Evolutionary conservation across 2,329 filamentous ascomycete genomes (phyloP), one percentile per base, ranked within the genome.

Genomic region (Alternaria sp.): DNA sequence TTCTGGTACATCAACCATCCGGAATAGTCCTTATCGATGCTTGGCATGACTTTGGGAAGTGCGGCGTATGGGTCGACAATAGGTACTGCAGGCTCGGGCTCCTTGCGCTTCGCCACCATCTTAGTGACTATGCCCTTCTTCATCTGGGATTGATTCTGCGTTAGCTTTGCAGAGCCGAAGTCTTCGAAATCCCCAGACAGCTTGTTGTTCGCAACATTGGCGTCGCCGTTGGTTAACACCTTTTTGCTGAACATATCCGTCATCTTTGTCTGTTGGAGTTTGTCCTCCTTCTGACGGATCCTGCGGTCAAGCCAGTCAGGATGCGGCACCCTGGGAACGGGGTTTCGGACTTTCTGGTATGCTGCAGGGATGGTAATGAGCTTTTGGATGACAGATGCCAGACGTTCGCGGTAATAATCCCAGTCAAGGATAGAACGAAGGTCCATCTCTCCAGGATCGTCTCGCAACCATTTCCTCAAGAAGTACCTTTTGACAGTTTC

Each of bases 351-450:
- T 81, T 97, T 98, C 78, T 99, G 96, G 54, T 99, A 85, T 4
- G 96, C 96, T 15, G 96, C 96, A 3, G 96, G 96, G 69, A 99
- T 99, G 1, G 96, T 99, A 77, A 99, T 97, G 59, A 99, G 88
- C 80, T 99, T 99, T 81, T 99, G 96, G 55, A 99, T 96, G 59
- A 99, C 96, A 0, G 95, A 98, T 1, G 94, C 95, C 19, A 99
- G 85, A 82, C 96, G 93, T 75, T 99, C 96, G 2, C 94, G 86
- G 77, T 99, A 99, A 81, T 99, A 99, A 69, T 93, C 88, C 96
- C 96, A 99, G 79, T 99, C 96, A 55, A 99, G 90, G 12, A 99
- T 86, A 19, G 89, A 90, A 73, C 96, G 87, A 7, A 94, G 94
- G 78, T 99, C 96, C 79, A 96, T 96, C 76, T 97, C 91, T 9